These are phyloP conservation scores for Ceraceosorus guamensis DNA, from an alignment of 1,284 basidiomycete species.

Conservation along the genomic window DNA sequence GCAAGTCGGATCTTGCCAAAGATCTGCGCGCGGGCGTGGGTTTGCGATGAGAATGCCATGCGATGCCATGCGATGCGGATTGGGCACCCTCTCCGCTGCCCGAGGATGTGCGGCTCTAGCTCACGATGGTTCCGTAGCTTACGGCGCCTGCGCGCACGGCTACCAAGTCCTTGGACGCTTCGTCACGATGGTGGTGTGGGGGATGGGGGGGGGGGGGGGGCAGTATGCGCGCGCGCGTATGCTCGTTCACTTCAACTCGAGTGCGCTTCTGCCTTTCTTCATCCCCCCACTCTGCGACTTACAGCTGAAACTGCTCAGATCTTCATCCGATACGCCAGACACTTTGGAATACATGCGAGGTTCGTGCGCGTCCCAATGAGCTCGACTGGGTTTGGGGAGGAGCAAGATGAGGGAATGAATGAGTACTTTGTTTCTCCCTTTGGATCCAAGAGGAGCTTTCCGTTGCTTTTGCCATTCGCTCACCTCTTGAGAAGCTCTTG, in stretches of 20 bases:
- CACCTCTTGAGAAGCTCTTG: neutral
- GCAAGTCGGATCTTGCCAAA: conserved; percentile 68
- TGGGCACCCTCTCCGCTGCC: neutral
- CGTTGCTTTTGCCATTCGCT: too few relatives aligned
- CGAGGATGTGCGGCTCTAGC: neutral
- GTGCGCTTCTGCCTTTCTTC: too few relatives aligned
- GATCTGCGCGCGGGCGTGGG: too few relatives aligned
- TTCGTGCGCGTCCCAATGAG: conserved; percentile 4
- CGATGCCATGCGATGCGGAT: conserved; percentile 34
- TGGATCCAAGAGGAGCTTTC: too few relatives aligned
- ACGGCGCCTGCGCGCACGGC: conserved; percentile 51
- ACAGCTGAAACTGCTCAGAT: conserved; percentile 58
- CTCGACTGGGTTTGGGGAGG: neutral
- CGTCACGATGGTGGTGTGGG: too few relatives aligned
- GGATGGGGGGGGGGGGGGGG: too few relatives aligned
- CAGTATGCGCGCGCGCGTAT: too few relatives aligned
- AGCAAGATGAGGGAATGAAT: neutral
- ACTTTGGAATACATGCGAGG: conserved; percentile 3
- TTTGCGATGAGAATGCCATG: conserved; percentile 68
- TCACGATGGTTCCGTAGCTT: neutral
- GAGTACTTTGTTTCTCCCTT: too few relatives aligned
- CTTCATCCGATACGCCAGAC: conserved; percentile 53
- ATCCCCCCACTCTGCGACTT: too few relatives aligned
- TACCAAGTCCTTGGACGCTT: conserved; percentile 49
- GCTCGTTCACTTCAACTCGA: too few relatives aligned